Base-by-base conservation (phyloP, 164 flowering plant species). In the Nymphaea colorata region DNA sequence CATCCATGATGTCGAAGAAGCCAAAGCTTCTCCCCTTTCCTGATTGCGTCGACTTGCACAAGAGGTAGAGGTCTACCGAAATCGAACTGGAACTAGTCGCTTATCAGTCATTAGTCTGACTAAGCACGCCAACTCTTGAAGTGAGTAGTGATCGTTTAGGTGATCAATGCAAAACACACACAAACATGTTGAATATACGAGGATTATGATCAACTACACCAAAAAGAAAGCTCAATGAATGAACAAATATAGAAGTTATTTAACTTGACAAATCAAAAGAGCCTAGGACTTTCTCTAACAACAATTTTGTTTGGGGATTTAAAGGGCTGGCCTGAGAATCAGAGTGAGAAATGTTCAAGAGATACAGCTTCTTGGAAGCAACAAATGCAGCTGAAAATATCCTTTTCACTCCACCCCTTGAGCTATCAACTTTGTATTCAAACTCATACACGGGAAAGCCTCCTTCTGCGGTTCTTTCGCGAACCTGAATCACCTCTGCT, bases 401-500 rank as follows among this genome's bases (percentile, higher is more conserved):
- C 71, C 80, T 79, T 70, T 81, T 81, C 74, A 79, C 60, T 61
- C 84, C 84, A 45, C 82, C 82, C 62, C 84, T 79, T 42, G 76
- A 72, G 72, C 84, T 81, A 66, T 81, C 82, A 7, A 90, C 67
- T 71, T 68, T 78, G 76, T 88, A 90, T 78, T 90, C 93, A 71
- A 90, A 82, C 73, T 92, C 93, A 43, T 87, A 92, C 10, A 89
- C 92, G 75, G 79, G 85, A 44, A 84, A 61, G 25, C 88, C 94
- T 61, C 79, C 84, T 18, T 73, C 64, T 11, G 97, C 86, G 6
- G 71, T 61, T 76, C 98, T 88, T 81, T 91, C 96, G 3, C 77
- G 72, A 18, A 78, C 82, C 53, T 77, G 78, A 60, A 93, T 75
- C 63, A 89, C 77, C 77, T 82, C 87, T 55, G 86, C 90, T 57